Evolutionary conservation across 2,329 filamentous ascomycete genomes (phyloP).

Genomic region (Ceratocystis cubensis): DNA sequence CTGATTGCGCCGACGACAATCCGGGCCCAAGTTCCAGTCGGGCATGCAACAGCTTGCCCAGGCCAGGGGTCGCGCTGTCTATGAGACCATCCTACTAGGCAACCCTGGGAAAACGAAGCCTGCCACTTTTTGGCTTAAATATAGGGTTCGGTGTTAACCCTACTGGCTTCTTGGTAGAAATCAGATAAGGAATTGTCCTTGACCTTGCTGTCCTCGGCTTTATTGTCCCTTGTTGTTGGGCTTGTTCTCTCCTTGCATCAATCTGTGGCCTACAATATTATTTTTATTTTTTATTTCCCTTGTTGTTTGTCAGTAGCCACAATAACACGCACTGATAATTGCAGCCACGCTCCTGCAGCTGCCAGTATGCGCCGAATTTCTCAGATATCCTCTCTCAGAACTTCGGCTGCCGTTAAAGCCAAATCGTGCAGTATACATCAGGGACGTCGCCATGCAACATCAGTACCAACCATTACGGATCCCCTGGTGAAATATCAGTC

Average conservation of each 20-base stretch:
- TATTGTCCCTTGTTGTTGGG: not conserved
- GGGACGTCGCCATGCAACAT: constrained; percentile 31
- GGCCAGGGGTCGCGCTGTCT: not conserved
- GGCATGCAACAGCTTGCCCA: not conserved
- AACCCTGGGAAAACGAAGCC: not conserved
- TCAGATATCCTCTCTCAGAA: not conserved
- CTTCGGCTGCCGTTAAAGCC: constrained; percentile 4
- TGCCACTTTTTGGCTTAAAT: not conserved
- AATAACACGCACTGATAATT: too few relatives aligned
- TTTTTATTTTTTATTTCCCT: not conserved
- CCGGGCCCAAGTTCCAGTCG: not conserved
- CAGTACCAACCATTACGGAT: constrained; percentile 49
- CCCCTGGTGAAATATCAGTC: constrained; percentile 65
- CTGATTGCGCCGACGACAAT: not conserved
- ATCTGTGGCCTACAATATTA: too few relatives aligned
- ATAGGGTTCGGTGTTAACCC: not conserved
- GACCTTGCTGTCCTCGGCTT: not conserved
- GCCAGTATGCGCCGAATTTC: constrained; percentile 13
- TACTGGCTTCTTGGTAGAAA: not conserved
- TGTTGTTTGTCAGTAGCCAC: not conserved
- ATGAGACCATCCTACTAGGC: not conserved
- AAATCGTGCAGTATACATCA: not conserved
- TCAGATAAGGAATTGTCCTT: not conserved
- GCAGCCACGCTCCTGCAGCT: too few relatives aligned
- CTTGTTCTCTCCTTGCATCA: not conserved